Evolutionary conservation across 2,329 filamentous ascomycete genomes (phyloP).

Genomic region (Trichoderma brevicompactum): DNA sequence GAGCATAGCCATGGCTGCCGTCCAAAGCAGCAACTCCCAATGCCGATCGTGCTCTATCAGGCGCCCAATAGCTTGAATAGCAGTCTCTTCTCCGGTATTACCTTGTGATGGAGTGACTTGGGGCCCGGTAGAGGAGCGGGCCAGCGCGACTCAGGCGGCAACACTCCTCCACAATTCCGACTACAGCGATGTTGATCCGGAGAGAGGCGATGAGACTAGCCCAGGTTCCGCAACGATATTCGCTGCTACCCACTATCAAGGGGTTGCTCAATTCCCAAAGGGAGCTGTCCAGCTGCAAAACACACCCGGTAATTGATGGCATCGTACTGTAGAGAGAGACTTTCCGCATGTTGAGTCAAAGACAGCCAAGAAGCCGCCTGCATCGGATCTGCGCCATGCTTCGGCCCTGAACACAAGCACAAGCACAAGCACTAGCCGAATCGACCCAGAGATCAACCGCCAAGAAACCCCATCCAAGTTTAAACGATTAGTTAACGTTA

Average conservation of each 20-base stretch:
- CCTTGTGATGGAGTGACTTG: neutral
- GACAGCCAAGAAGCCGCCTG: neutral
- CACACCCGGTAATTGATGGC: neutral
- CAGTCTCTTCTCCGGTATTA: neutral
- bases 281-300: neutral
- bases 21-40: neutral
- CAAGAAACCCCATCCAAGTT: slow-evolving; percentile 1
- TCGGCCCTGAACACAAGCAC: neutral
- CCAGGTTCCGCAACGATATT: neutral
- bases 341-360: neutral
- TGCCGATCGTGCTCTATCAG: slow-evolving; percentile 21
- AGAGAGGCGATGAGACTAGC: neutral
- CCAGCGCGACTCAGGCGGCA: slow-evolving; percentile 3
- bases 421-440: slow-evolving; percentile 12
- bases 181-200: neutral
- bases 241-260: neutral
- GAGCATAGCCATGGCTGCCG: neutral
- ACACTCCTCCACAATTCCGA: neutral
- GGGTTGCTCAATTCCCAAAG: neutral
- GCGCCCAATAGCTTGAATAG: neutral
- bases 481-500: slow-evolving; percentile 22
- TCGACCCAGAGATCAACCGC: slow-evolving; percentile 13
- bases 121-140: slow-evolving; percentile 2
- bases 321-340: neutral
- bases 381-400: slow-evolving; percentile 2